Evolutionary conservation across 768 basidiomycete genomes (phyloP).

Genomic region (Naganishia onofrii): DNA sequence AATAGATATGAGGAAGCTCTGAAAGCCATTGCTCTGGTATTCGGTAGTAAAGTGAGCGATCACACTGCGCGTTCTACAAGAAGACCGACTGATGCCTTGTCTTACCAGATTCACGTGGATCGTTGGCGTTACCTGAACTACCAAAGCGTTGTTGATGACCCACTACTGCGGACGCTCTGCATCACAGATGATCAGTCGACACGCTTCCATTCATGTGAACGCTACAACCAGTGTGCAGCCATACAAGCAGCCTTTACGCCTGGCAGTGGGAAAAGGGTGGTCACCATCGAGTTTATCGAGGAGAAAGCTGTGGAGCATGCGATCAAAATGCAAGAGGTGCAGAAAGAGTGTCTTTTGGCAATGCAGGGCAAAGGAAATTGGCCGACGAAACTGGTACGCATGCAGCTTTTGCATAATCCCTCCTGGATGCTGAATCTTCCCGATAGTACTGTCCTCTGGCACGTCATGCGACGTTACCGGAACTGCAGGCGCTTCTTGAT

Average conservation of each 20-base stretch:
- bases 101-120: constrained; percentile 78
- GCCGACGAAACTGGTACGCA: constrained; percentile 64
- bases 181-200: constrained; percentile 54
- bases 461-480: constrained; percentile 83
- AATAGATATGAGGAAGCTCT: constrained; percentile 83
- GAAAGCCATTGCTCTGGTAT: constrained; percentile 68
- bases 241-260: constrained; percentile 45
- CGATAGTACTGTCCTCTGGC: constrained; percentile 67
- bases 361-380: constrained; percentile 39
- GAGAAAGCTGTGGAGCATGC: constrained; percentile 65
- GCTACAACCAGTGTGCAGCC: constrained; percentile 65
- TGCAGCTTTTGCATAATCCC: neutral
- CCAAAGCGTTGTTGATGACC: constrained; percentile 63
- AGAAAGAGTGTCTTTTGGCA: constrained; percentile 53
- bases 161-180: constrained; percentile 41
- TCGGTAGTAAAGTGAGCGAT: constrained; percentile 61
- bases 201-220: constrained; percentile 91
- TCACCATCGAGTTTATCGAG: constrained; percentile 79
- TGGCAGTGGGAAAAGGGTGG: constrained; percentile 57
- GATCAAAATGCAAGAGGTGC: constrained; percentile 56
- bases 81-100: neutral
- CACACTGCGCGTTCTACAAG: neutral
- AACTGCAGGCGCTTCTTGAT: constrained; percentile 73
- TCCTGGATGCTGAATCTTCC: neutral
- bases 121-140: constrained; percentile 78